Base-by-base conservation (phyloP, 371 early-diverging fungal genomes). In the Mycotypha africana region DNA sequence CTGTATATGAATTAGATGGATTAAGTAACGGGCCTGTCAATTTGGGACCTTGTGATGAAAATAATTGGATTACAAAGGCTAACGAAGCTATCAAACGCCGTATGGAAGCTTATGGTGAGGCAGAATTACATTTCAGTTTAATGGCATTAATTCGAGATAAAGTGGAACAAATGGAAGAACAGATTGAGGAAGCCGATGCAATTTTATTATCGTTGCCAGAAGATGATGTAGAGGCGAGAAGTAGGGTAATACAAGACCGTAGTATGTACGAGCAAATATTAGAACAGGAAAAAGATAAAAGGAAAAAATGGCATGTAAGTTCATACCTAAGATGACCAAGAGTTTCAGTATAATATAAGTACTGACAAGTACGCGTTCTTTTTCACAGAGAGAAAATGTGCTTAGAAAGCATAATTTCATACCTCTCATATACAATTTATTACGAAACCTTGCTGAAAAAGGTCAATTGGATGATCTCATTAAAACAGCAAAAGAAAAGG, bases 1-100 rank as follows among this genome's bases (percentile, higher is more conserved):
- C 71, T 3, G 61, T 94, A 6, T 92, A 86, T 40, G 94, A 95
- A 65, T 62, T 95, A 42, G 95, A 95, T 56, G 95, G 96, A 0
- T 59, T 95, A 25, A 81, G 80, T 39, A 50, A 49, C n/a, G 80
- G 82, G 1, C 91, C 93, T 30, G 67, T 83, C 7, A 73, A 81
- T 49, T 61, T 78, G 34, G 88, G 85, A 26, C 60, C 76, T 25
- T 78, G 80, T 44, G 63, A 75, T 38, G 78, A 77, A 3, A 70
- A 78, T 23, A 58, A 79, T 42, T 93, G 93, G 93, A 56, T 85
- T 1, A 55, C 63, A 8, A 75, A 76, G 36, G 89, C 84, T 2
- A 76, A 82, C 9, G 77, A 77, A 23, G 84, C 84, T 2, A 89
- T 94, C 26, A 78, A 81, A 58, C 50, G 56, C 21, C 78, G 89